phyloP scores from a whole-genome alignment of 345 rosid genomes.

The Aegle marmelos region DNA sequence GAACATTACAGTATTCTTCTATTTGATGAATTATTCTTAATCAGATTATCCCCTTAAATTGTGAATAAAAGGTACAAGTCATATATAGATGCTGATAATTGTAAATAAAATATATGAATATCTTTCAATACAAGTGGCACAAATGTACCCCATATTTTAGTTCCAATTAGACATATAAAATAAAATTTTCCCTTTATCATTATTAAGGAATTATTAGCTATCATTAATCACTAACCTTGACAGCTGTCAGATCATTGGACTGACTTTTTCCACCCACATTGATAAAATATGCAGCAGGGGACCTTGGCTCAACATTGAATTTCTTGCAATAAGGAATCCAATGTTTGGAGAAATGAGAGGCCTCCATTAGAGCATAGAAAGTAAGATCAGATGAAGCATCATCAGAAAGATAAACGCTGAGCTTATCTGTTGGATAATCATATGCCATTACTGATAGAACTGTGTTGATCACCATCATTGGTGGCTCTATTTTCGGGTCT shows the following conservation, averaged over 20 bases:
- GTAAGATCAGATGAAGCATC: slow-evolving; percentile 64
- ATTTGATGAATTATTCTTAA: too few relatives aligned
- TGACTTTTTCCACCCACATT: not conserved
- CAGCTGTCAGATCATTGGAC: slow-evolving; percentile 7
- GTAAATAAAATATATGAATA: too few relatives aligned
- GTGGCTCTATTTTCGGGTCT: slow-evolving; percentile 70
- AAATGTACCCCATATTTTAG: not conserved
- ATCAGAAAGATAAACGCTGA: slow-evolving; percentile 62
- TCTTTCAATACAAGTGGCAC: too few relatives aligned
- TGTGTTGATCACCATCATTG: slow-evolving; percentile 60
- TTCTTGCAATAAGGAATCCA: slow-evolving; percentile 69
- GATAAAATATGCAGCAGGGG: slow-evolving; percentile 53
- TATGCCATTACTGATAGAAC: slow-evolving; percentile 55
- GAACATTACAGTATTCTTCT: too few relatives aligned
- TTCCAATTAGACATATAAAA: not conserved
- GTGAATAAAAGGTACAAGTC: too few relatives aligned
- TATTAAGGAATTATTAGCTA: not conserved
- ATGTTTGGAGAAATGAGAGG: slow-evolving; percentile 38
- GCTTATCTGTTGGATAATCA: slow-evolving; percentile 56
- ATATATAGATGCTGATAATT: too few relatives aligned
- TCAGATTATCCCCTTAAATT: too few relatives aligned
- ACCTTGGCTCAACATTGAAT: slow-evolving; percentile 51
- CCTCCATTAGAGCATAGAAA: slow-evolving; percentile 54
- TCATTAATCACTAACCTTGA: slow-evolving; percentile 21
- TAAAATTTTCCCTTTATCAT: not conserved